These are phyloP conservation scores for Lachnellula arida DNA, from an alignment of 2,329 filamentous ascomycete species.

Conservation along the genomic window DNA sequence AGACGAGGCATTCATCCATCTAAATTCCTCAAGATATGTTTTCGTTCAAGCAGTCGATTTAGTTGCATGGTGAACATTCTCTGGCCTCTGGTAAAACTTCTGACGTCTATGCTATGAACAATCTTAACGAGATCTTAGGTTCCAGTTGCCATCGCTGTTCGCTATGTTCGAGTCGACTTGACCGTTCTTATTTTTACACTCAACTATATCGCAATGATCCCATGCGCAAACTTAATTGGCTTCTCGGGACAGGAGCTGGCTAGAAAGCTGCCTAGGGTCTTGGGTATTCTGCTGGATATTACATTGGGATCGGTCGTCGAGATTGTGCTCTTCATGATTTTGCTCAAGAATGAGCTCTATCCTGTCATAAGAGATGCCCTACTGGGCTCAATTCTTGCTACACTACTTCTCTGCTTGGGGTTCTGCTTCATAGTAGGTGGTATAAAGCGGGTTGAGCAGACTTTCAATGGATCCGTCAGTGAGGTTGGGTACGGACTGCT, in stretches of 20 bases:
- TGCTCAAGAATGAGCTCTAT: slow-evolving; percentile 53
- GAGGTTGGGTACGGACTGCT: slow-evolving; percentile 76
- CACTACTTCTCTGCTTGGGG: slow-evolving; percentile 74
- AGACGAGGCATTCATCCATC: slow-evolving; percentile 59
- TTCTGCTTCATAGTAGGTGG: slow-evolving; percentile 77
- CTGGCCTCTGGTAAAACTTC: slow-evolving; percentile 72
- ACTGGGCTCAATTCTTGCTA: slow-evolving; percentile 76
- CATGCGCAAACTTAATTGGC: slow-evolving; percentile 69
- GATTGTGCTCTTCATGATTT: slow-evolving; percentile 75
- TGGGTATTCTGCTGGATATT: slow-evolving; percentile 58
- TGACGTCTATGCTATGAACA: too few species aligned
- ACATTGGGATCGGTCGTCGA: slow-evolving; percentile 73
- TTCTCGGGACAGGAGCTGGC: slow-evolving; percentile 70
- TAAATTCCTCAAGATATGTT: slow-evolving; percentile 60
- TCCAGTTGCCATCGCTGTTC: slow-evolving; percentile 65
- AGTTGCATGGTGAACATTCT: slow-evolving; percentile 65
- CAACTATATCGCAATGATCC: slow-evolving; percentile 73
- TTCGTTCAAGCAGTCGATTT: slow-evolving; percentile 56
- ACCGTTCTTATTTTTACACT: slow-evolving; percentile 63
- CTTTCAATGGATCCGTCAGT: slow-evolving; percentile 69
- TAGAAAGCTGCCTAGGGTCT: slow-evolving; percentile 69
- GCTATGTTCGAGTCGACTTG: slow-evolving; percentile 49
- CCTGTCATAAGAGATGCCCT: slow-evolving; percentile 81
- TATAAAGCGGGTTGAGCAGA: slow-evolving; percentile 60
- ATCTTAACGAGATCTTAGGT: too few species aligned